Evolutionary conservation across 306 rosid species (phyloP).

Genomic region (Spatholobus suberectus): DNA sequence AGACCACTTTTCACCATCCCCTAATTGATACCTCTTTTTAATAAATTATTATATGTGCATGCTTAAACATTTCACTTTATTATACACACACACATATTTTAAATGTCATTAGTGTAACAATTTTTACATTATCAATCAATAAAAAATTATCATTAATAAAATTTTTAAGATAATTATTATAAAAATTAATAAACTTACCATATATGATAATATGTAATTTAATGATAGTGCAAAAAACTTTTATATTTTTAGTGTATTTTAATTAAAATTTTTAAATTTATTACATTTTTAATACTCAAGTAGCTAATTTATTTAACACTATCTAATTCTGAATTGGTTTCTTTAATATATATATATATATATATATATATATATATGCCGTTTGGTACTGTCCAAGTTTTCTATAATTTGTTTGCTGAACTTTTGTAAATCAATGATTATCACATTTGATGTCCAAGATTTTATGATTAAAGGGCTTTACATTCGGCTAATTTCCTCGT

Average conservation of each 20-base stretch:
- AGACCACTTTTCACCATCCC: not conserved
- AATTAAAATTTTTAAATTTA: too few relatives aligned
- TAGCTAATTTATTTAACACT: too few relatives aligned
- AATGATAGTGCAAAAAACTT: too few relatives aligned
- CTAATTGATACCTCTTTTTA: not conserved
- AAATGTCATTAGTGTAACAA: too few relatives aligned
- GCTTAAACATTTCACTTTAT: not conserved
- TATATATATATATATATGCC: not conserved
- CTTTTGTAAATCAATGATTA: slow-evolving; percentile 27
- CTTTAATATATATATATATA: too few relatives aligned
- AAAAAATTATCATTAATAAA: too few relatives aligned
- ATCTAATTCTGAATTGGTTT: not conserved
- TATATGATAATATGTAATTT: too few relatives aligned
- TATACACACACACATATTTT: too few relatives aligned
- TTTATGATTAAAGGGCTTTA: slow-evolving; percentile 39
- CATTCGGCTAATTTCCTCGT: not conserved
- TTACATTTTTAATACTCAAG: not conserved
- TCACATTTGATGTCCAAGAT: slow-evolving; percentile 29
- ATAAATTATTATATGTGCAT: not conserved
- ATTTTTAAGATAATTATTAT: too few relatives aligned
- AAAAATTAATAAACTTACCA: too few relatives aligned
- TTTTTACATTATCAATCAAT: too few relatives aligned
- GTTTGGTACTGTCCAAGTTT: not conserved
- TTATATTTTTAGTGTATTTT: too few relatives aligned
- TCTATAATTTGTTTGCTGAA: slow-evolving; percentile 14